phyloP scores from a whole-genome alignment of 306 rosid genomes.

The Trifolium dubium region DNA sequence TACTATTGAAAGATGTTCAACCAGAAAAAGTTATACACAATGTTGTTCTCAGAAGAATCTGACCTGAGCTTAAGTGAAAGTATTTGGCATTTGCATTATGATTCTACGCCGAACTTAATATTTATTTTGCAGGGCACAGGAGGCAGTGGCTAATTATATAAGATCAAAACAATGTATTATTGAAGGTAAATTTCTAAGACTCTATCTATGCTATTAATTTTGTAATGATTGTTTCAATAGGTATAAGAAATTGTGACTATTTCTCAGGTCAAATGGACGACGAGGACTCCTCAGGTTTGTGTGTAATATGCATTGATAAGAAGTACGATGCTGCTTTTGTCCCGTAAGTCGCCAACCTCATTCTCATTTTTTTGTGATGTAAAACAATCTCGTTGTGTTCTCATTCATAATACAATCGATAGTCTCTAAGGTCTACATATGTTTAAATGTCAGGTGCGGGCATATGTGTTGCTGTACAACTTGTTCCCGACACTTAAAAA shows the following conservation, averaged over 20 bases:
- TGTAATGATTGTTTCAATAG: slow-evolving; percentile 24
- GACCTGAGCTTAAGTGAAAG: slow-evolving; percentile 25
- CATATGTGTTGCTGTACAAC: slow-evolving; percentile 82
- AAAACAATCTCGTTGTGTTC: background rate
- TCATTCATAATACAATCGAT: background rate
- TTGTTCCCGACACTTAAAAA: slow-evolving; percentile 69
- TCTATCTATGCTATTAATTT: background rate
- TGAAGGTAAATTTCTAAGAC: slow-evolving; percentile 57
- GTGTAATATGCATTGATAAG: slow-evolving; percentile 95
- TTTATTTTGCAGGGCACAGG: slow-evolving; percentile 71
- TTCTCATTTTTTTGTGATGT: background rate
- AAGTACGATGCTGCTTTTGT: slow-evolving; percentile 88
- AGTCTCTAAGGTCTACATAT: background rate
- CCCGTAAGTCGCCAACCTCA: slow-evolving; percentile 65
- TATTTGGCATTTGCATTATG: slow-evolving; percentile 5
- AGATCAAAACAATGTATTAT: slow-evolving; percentile 55
- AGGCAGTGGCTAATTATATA: slow-evolving; percentile 74
- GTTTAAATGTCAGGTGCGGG: slow-evolving; percentile 64
- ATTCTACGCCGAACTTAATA: background rate
- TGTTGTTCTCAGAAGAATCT: slow-evolving; percentile 12
- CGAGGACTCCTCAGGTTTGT: slow-evolving; percentile 70
- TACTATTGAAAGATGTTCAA: slow-evolving; percentile 14
- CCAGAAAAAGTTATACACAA: background rate
- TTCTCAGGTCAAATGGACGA: slow-evolving; percentile 65
- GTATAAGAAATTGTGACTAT: slow-evolving; percentile 20